Evolutionary conservation across 257 asterid species (phyloP).

Genomic region (Solanum bukasovii): DNA sequence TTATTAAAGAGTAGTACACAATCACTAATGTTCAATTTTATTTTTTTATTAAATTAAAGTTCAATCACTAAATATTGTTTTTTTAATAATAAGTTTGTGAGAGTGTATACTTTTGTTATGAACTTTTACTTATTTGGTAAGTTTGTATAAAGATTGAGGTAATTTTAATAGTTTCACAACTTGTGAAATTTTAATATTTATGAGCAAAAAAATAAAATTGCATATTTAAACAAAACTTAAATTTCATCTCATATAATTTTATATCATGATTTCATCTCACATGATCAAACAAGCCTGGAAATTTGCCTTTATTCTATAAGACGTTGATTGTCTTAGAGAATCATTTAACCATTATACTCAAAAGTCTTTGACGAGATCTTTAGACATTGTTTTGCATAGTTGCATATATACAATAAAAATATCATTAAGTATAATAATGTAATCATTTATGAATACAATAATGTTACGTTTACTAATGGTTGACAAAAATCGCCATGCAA

Average conservation of each 20-base stretch:
- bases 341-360: background rate
- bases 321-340: background rate
- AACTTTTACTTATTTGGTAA: background rate
- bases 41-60: too few species aligned
- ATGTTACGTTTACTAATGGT: background rate
- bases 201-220: too few species aligned
- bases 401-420: background rate
- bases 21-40: too few species aligned
- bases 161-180: too few species aligned
- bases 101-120: too few species aligned
- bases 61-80: too few species aligned
- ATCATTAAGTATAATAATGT: background rate
- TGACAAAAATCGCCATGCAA: background rate
- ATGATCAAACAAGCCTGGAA: background rate
- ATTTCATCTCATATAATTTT: too few species aligned
- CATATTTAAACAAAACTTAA: rapidly evolving
- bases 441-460: background rate
- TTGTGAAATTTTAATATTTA: too few species aligned
- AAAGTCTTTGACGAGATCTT: background rate
- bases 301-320: background rate
- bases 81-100: too few species aligned
- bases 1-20: background rate
- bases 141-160: background rate
- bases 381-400: background rate
- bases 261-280: background rate